Percentiles rank a stretch among this genome's conserved stretches.
These are phyloP conservation scores for Pythium periplocum DNA, from an alignment of 352 stramenopile genomes.

Conservation along the genomic window DNA sequence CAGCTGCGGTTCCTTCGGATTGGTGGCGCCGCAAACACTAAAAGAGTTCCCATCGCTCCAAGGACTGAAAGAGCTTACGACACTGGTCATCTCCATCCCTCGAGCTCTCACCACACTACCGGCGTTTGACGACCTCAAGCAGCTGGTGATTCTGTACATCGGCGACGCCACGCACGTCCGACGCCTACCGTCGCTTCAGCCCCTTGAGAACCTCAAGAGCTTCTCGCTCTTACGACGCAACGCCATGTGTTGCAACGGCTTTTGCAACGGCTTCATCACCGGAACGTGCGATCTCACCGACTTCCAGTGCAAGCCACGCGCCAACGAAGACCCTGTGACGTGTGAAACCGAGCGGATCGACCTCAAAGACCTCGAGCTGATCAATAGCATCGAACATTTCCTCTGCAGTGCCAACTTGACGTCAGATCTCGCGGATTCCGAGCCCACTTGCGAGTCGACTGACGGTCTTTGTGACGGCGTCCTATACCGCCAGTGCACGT, in stretches of 20 bases:
- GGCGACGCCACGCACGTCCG: conserved; percentile 15
- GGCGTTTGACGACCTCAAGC: background rate
- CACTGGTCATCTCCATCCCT: conserved; percentile 1
- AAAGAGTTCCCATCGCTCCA: conserved; percentile 1
- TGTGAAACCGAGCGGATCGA: conserved; percentile 22
- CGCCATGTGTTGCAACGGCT: conserved; percentile 37
- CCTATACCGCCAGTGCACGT: conserved; percentile 25
- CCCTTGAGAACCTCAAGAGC: conserved; percentile 3
- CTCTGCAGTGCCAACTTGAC: conserved; percentile 26
- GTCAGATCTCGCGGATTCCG: conserved; percentile 19
- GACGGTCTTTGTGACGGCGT: conserved; percentile 22
- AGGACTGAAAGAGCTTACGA: background rate
- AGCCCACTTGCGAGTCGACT: conserved; percentile 20
- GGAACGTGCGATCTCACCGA: conserved; percentile 23
- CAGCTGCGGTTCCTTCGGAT: background rate
- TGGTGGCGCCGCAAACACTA: background rate
- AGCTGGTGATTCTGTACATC: conserved; percentile 20
- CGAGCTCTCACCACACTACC: background rate
- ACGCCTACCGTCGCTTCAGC: background rate
- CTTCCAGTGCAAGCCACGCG: conserved; percentile 24
- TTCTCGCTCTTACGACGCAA: conserved; percentile 30
- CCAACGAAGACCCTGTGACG: conserved; percentile 16
- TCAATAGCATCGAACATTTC: conserved; percentile 15
- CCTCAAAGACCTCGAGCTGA: conserved; percentile 11
- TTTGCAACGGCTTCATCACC: conserved; percentile 30